phyloP scores from a whole-genome alignment of 345 rosid species.

The Trapa incisa region DNA sequence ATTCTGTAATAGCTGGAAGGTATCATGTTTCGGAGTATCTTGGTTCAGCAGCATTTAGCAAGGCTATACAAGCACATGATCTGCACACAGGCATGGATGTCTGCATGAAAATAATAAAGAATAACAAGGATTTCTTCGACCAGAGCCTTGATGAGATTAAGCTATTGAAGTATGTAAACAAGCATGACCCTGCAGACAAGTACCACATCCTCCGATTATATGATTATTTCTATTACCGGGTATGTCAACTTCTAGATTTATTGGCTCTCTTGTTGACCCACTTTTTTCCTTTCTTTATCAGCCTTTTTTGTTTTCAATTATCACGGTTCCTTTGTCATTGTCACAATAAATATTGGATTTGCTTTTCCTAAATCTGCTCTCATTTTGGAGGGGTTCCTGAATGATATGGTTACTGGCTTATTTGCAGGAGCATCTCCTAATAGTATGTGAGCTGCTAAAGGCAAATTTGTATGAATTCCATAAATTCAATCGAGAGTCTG shows the following conservation, averaged over 20 bases:
- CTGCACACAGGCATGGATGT: conserved; percentile 97
- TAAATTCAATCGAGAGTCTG: conserved; percentile 92
- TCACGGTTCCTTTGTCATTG: neutral
- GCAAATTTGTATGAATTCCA: conserved; percentile 97
- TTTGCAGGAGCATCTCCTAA: conserved; percentile 89
- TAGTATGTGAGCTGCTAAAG: conserved; percentile 97
- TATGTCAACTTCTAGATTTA: conserved; percentile 22
- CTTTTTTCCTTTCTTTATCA: neutral
- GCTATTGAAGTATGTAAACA: conserved; percentile 94
- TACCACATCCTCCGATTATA: conserved; percentile 92
- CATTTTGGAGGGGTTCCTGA: neutral
- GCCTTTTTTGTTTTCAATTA: neutral
- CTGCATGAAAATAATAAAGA: conserved; percentile 92
- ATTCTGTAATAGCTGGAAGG: conserved; percentile 92
- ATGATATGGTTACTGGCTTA: conserved; percentile 9
- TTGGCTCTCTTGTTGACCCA: neutral
- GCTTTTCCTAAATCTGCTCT: neutral
- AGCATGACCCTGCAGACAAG: conserved; percentile 96
- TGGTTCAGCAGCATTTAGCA: conserved; percentile 99
- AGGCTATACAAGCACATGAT: conserved; percentile 99
- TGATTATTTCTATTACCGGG: conserved; percentile 94
- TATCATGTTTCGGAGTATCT: conserved; percentile 98
- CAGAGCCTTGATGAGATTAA: conserved; percentile 99
- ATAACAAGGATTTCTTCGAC: conserved; percentile 98
- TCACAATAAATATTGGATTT: neutral